Base-by-base conservation (phyloP, 2,329 filamentous ascomycete species). In the Basipetospora chlamydospora region DNA sequence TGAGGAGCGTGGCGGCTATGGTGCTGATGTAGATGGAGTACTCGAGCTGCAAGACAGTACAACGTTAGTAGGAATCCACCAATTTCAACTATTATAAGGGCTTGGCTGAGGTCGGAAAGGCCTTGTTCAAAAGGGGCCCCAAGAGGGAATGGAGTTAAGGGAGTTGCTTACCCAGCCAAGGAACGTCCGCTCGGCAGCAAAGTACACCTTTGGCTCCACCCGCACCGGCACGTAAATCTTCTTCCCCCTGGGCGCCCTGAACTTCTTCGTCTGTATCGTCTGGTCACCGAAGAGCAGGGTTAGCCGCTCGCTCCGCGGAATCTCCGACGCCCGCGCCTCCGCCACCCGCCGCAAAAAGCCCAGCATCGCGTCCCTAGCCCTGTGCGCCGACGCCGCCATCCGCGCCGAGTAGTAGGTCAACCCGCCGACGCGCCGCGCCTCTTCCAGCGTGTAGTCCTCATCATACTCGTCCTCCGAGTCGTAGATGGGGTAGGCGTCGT, bases 121-220 rank as follows among this genome's bases (percentile, higher is more conserved):
- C 30, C 42, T 31, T 22, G 15, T 33, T 38, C 21, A 26, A 16
- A 3, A 9, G 8, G 17, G 21, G 11, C 4, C 11, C n/a, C 9
- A 26, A 5, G 23, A 12, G 11, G 21, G 17, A 33, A n/a, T 36
- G 28, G 13, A n/a, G n/a, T n/a, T n/a, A n/a, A n/a, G n/a, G n/a
- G 12, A 22, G 11, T 18, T 18, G 61, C 74, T 62, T 60, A 81
- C 77, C 86, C 90, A 98, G 43, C 85, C 83, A 39, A 98, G 70
- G 60, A 95, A 98, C 1, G 90, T 98, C 44, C 90, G 75, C 59
- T 98, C 90, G 1, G 86, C 87, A 16, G 90, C 90, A 53, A 98
- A 94, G 57, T 86, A 94, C 35, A 98, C 90, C 61, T 98, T 98
- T 23, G 90, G 90, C 58, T 98, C 90, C 23, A 98, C 87, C 33